Evolutionary conservation across 1,284 basidiomycete species (phyloP).

Genomic region (Ceratobasidium sp.): DNA sequence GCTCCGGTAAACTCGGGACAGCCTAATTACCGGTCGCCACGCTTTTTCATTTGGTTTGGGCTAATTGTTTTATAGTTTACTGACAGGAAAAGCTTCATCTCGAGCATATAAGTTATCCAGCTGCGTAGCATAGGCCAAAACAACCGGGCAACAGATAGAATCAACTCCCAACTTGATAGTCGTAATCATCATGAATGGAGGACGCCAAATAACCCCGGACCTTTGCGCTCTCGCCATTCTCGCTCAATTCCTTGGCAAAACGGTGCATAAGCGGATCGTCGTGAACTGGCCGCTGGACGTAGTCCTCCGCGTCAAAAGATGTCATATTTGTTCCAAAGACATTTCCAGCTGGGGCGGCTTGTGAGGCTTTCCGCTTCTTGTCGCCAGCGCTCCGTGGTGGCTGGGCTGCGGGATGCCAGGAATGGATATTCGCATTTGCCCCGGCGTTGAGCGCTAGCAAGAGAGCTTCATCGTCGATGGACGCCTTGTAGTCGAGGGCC

Average conservation of each 20-base stretch:
- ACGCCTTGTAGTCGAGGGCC: background rate
- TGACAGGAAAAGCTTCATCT: too few species aligned
- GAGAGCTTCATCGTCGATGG: background rate
- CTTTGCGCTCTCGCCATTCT: background rate
- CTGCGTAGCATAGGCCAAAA: too few species aligned
- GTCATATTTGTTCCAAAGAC: too few species aligned
- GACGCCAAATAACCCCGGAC: background rate
- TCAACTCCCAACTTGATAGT: background rate
- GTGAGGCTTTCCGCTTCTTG: background rate
- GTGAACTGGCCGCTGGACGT: background rate
- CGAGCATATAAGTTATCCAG: too few species aligned
- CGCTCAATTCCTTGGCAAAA: background rate
- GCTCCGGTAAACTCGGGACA: slow-evolving; percentile 30
- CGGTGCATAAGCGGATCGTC: background rate
- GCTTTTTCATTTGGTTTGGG: background rate
- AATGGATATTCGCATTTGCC: too few species aligned
- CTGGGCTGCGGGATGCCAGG: background rate
- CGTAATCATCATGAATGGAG: background rate
- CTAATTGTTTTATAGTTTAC: too few species aligned
- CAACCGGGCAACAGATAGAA: too few species aligned
- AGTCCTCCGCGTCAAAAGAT: background rate
- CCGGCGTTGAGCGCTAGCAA: background rate
- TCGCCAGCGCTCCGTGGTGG: background rate
- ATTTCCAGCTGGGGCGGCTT: background rate
- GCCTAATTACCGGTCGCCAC: slow-evolving; percentile 4